Conservation (phyloP, 2,329 filamentous ascomycete genomes). For the Hypoxylon rubiginosum region DNA sequence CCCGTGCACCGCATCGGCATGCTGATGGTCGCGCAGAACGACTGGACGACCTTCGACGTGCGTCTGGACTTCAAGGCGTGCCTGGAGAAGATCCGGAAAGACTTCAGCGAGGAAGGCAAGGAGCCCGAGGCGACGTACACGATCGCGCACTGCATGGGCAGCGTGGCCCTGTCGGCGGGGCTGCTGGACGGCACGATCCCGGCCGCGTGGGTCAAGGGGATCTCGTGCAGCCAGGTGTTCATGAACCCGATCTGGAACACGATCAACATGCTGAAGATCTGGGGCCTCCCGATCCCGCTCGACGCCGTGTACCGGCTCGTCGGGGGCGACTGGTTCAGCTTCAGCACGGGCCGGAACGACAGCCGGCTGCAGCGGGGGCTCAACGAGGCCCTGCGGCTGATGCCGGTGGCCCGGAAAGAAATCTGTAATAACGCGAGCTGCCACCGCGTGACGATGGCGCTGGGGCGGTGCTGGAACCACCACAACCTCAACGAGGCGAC, state of each 20-base stretch:
- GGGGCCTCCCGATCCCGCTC: conserved; percentile 61
- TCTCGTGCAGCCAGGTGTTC: conserved; percentile 73
- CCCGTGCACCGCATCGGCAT: conserved; percentile 70
- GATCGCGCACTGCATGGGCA: conserved; percentile 74
- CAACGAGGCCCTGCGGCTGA: conserved; percentile 70
- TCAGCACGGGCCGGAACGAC: conserved; percentile 62
- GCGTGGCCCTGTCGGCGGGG: conserved; percentile 69
- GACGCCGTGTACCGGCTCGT: conserved; percentile 63
- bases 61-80: conserved; percentile 71
- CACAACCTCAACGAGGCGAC: conserved; percentile 75
- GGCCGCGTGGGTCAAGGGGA: conserved; percentile 67
- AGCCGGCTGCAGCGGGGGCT: conserved; percentile 63
- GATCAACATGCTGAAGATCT: conserved; percentile 69
- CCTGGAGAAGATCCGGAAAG: conserved; percentile 64
- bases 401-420: conserved; percentile 67
- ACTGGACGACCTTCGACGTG: conserved; percentile 72
- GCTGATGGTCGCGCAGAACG: conserved; percentile 62
- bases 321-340: conserved; percentile 69
- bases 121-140: conserved; percentile 61
- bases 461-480: conserved; percentile 75
- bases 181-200: conserved; percentile 73
- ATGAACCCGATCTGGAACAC: conserved; percentile 72
- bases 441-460: conserved; percentile 71
- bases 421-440: conserved; percentile 73
- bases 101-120: conserved; percentile 49